These are phyloP conservation scores for Colletotrichum filicis DNA, from an alignment of 2,329 filamentous ascomycete species.

Conservation along the genomic window DNA sequence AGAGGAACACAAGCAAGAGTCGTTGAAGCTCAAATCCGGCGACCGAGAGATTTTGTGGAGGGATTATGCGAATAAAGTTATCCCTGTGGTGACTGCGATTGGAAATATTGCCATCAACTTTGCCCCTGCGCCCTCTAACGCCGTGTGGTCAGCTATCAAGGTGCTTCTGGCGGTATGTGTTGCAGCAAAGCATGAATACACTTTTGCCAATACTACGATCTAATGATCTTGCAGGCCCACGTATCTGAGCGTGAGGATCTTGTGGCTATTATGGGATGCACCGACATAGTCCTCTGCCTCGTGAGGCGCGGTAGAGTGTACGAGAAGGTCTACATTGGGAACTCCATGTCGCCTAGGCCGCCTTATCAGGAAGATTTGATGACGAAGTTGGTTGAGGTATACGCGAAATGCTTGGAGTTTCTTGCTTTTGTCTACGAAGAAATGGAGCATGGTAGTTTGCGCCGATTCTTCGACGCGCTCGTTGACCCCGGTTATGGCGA, in stretches of 20 bases:
- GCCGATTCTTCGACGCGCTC: not conserved
- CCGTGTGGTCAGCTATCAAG: not conserved
- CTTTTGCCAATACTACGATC: not conserved
- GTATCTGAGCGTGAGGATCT: not conserved
- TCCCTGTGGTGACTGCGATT: not conserved
- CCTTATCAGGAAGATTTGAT: not conserved
- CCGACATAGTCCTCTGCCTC: not conserved
- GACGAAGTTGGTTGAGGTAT: not conserved
- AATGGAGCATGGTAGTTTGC: accelerated
- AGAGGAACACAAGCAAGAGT: not conserved
- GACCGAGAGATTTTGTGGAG: not conserved
- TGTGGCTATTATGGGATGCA: not conserved
- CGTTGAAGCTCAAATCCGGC: not conserved
- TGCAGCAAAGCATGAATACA: not conserved
- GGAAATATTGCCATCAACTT: not conserved
- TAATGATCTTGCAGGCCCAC: not conserved
- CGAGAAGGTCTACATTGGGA: not conserved
- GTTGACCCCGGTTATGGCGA: not conserved
- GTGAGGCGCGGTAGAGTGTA: not conserved
- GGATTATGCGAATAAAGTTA: not conserved
- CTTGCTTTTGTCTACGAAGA: not conserved
- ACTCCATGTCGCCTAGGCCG: not conserved
- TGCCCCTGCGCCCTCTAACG: not conserved
- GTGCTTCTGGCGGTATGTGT: not conserved
- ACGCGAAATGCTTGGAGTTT: not conserved